Evolutionary conservation across 1,284 basidiomycete species (phyloP).

Genomic region (Dichomitus squalens): DNA sequence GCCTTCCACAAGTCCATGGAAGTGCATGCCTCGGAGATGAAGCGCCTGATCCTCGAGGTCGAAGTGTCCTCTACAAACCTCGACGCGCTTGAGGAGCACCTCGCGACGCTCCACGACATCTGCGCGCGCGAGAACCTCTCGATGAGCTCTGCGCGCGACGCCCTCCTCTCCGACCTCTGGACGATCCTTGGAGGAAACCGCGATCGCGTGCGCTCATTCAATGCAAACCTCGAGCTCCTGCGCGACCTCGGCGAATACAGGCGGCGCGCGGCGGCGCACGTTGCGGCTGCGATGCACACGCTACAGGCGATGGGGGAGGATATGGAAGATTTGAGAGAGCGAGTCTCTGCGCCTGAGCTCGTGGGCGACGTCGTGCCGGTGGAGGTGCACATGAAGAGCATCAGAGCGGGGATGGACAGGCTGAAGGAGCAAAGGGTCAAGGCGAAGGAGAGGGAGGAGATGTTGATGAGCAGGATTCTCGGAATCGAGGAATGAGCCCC

Average conservation of each 20-base stretch:
- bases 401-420: slow-evolving; percentile 62
- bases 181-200: slow-evolving; percentile 64
- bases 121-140: slow-evolving; percentile 56
- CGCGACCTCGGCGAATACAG: slow-evolving; percentile 56
- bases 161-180: slow-evolving; percentile 69
- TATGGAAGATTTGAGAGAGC: slow-evolving; percentile 71
- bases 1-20: slow-evolving; percentile 66
- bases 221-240: slow-evolving; percentile 54
- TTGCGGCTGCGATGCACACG: slow-evolving; percentile 60
- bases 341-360: slow-evolving; percentile 65
- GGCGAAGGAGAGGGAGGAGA: slow-evolving; percentile 38
- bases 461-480: slow-evolving; percentile 34
- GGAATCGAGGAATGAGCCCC: slow-evolving; percentile 16
- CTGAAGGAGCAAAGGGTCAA: slow-evolving; percentile 56
- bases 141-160: slow-evolving; percentile 45
- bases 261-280: slow-evolving; percentile 59
- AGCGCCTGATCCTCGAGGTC: slow-evolving; percentile 62
- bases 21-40: slow-evolving; percentile 53
- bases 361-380: slow-evolving; percentile 59
- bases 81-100: slow-evolving; percentile 60
- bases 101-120: slow-evolving; percentile 56
- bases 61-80: slow-evolving; percentile 55
- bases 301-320: slow-evolving; percentile 65
- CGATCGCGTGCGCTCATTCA: slow-evolving; percentile 44
- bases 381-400: slow-evolving; percentile 73